These are phyloP conservation scores for Elsinoe perseae DNA, from an alignment of 2,329 filamentous ascomycete genomes.

Conservation along the genomic window DNA sequence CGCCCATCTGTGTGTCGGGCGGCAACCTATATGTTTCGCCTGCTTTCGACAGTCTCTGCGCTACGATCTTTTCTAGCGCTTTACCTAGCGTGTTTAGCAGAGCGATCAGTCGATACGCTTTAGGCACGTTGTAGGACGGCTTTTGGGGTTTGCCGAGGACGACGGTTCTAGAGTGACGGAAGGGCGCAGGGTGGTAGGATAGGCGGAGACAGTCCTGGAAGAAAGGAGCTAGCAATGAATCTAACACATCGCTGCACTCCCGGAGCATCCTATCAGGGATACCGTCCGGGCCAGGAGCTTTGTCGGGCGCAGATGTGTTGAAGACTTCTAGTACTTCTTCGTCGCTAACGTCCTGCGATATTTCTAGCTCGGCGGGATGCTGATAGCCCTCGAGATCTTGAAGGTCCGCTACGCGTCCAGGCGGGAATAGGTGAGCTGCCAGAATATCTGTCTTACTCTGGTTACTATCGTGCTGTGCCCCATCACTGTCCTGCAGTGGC, in stretches of 20 bases:
- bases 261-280: slow-evolving; percentile 19
- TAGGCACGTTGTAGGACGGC: slow-evolving; percentile 24
- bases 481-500: background rate
- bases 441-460: background rate
- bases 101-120: slow-evolving; percentile 25
- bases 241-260: slow-evolving; percentile 13
- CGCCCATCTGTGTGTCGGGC: slow-evolving; percentile 25
- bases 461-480: background rate
- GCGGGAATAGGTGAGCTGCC: slow-evolving; percentile 16
- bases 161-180: slow-evolving; percentile 22
- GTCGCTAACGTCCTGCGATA: slow-evolving; percentile 17
- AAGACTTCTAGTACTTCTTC: slow-evolving; percentile 20
- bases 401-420: slow-evolving; percentile 16
- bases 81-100: slow-evolving; percentile 28
- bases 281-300: slow-evolving; percentile 15
- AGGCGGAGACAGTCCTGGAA: slow-evolving; percentile 22
- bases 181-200: slow-evolving; percentile 21
- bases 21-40: slow-evolving; percentile 23
- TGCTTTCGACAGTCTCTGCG: slow-evolving; percentile 20
- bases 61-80: slow-evolving; percentile 25
- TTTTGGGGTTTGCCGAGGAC: slow-evolving; percentile 27
- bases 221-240: slow-evolving; percentile 5
- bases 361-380: background rate
- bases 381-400: slow-evolving; percentile 11
- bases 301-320: slow-evolving; percentile 1